Evolutionary conservation across 257 asterid genomes (phyloP).

Genomic region (Solanum dulcamara): DNA sequence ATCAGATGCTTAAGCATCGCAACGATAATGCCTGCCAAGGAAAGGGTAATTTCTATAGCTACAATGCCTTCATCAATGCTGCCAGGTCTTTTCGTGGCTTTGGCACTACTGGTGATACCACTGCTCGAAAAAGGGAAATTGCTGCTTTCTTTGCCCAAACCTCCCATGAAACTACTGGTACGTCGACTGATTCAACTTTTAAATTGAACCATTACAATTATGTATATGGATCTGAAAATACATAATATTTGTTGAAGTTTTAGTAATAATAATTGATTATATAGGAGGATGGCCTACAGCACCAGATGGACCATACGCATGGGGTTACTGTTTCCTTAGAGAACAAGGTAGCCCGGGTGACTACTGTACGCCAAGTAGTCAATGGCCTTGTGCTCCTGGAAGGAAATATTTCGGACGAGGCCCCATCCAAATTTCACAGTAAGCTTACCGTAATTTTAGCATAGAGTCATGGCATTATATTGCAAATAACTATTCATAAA

Average conservation of each 20-base stretch:
- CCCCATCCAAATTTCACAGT: slow-evolving; percentile 17
- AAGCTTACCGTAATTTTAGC: not conserved
- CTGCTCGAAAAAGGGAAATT: too few species aligned
- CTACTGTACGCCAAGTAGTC: slow-evolving; percentile 4
- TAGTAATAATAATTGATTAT: too few species aligned
- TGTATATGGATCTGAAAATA: not conserved
- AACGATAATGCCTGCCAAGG: slow-evolving; percentile 17
- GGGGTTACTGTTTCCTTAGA: slow-evolving; percentile 21
- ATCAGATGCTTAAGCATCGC: slow-evolving; percentile 6
- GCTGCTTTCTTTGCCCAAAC: too few species aligned
- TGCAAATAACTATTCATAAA: too few species aligned
- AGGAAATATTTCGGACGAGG: slow-evolving; percentile 18
- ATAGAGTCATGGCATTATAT: too few species aligned
- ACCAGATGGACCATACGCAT: slow-evolving; percentile 25
- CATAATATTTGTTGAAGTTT: not conserved
- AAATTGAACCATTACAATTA: too few species aligned
- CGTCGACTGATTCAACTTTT: too few species aligned
- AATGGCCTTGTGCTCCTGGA: slow-evolving; percentile 22
- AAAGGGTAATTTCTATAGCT: slow-evolving; percentile 8
- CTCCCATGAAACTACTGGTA: slow-evolving; percentile 13
- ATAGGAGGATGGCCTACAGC: slow-evolving; percentile 20
- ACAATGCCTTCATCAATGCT: slow-evolving; percentile 15
- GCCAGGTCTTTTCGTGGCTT: slow-evolving; percentile 9
- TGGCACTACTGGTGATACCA: slow-evolving; percentile 11
- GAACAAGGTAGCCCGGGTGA: slow-evolving; percentile 2